Conservation (phyloP, 257 asterid genomes). For the Gentiana macrophylla region DNA sequence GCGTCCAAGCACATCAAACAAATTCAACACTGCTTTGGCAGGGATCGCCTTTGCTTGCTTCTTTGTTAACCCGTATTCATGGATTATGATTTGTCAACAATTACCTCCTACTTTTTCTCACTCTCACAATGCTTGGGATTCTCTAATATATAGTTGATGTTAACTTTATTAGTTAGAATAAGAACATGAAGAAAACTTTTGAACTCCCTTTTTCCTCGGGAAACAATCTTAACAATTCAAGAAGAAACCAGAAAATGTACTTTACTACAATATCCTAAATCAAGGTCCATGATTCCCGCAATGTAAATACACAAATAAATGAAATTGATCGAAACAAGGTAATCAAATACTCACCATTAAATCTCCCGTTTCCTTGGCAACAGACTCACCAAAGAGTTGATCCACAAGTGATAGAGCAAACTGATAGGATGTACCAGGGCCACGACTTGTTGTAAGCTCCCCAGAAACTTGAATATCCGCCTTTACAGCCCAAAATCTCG, state of each 20-base stretch:
- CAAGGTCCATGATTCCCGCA: background rate
- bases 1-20: constrained; percentile 1
- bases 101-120: too few species aligned
- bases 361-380: constrained; percentile 50
- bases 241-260: background rate
- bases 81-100: too few species aligned
- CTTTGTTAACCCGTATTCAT: too few species aligned
- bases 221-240: background rate
- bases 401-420: constrained; percentile 70
- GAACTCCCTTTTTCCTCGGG: background rate
- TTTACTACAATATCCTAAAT: background rate
- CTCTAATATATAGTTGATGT: too few species aligned
- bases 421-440: constrained; percentile 79
- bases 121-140: too few species aligned
- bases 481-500: constrained; percentile 76
- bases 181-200: background rate
- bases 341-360: constrained; percentile 35
- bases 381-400: constrained; percentile 73
- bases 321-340: background rate
- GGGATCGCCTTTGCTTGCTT: too few species aligned
- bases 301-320: background rate
- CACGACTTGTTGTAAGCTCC: constrained; percentile 91
- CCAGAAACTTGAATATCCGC: constrained; percentile 68
- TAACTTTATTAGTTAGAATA: background rate
- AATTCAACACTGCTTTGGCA: too few species aligned